phyloP scores from a whole-genome alignment of 257 asterid genomes.

The Salvia splendens region DNA sequence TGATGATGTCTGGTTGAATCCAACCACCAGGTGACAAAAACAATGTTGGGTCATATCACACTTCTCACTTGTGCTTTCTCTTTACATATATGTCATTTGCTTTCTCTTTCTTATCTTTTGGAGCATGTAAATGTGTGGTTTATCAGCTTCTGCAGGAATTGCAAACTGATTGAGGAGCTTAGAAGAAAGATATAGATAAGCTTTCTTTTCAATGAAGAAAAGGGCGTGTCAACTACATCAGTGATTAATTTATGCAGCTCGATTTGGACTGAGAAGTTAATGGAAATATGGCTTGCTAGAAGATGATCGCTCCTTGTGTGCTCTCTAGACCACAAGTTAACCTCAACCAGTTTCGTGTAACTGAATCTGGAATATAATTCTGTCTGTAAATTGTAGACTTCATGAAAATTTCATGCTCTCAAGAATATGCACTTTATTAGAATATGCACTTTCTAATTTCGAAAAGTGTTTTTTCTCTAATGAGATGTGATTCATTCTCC shows the following conservation, averaged over 20 bases:
- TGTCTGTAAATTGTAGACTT: constrained; percentile 28
- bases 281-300: constrained; percentile 27
- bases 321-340: constrained; percentile 24
- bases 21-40: constrained; percentile 1
- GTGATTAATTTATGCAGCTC: constrained; percentile 35
- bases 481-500: no score
- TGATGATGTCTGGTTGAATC: constrained; percentile 6
- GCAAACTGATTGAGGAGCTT: constrained; percentile 31
- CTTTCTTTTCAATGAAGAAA: constrained; percentile 25
- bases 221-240: constrained; percentile 37
- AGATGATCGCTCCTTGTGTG: constrained; percentile 28
- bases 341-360: constrained; percentile 19
- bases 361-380: constrained; percentile 33
- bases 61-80: neutral
- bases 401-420: constrained; percentile 17
- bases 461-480: no score
- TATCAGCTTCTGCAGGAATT: constrained; percentile 41
- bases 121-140: constrained; percentile 19
- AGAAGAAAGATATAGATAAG: constrained; percentile 30
- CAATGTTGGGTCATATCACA: neutral
- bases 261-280: constrained; percentile 18
- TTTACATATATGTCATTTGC: constrained; percentile 4
- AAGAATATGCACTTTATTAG: no score
- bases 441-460: no score
- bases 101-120: neutral